These are phyloP conservation scores for Trichophyton simii DNA, from an alignment of 2,329 filamentous ascomycete genomes.

Conservation along the genomic window DNA sequence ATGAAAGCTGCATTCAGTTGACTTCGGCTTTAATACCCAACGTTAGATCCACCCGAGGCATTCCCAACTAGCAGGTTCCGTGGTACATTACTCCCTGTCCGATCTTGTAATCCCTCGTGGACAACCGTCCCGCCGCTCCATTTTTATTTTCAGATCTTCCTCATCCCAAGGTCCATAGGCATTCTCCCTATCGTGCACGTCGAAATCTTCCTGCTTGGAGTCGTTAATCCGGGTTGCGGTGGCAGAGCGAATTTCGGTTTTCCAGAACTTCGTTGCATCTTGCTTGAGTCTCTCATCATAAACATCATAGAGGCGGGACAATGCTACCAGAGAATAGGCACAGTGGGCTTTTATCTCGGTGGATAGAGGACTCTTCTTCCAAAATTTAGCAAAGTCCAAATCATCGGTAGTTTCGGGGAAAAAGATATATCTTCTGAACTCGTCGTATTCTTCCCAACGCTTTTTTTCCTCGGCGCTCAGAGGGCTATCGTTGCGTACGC, in stretches of 20 bases:
- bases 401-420: not conserved
- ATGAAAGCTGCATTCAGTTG: too few species aligned
- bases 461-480: not conserved
- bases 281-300: not conserved
- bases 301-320: constrained; percentile 20
- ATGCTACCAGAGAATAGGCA: constrained; percentile 33
- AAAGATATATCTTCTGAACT: not conserved
- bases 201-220: not conserved
- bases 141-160: not conserved
- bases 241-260: not conserved
- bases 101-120: too few species aligned
- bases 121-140: not conserved
- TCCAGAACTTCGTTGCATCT: not conserved
- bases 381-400: not conserved
- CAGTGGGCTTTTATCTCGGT: constrained; percentile 30
- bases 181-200: not conserved
- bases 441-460: not conserved
- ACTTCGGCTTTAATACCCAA: too few species aligned
- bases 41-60: too few species aligned
- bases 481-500: constrained; percentile 20
- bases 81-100: too few species aligned
- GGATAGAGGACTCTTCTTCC: not conserved
- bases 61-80: too few species aligned
- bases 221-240: not conserved
- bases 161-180: not conserved